phyloP scores from a whole-genome alignment of 2,329 filamentous ascomycete species.

The Colletotrichum tamarilloi region DNA sequence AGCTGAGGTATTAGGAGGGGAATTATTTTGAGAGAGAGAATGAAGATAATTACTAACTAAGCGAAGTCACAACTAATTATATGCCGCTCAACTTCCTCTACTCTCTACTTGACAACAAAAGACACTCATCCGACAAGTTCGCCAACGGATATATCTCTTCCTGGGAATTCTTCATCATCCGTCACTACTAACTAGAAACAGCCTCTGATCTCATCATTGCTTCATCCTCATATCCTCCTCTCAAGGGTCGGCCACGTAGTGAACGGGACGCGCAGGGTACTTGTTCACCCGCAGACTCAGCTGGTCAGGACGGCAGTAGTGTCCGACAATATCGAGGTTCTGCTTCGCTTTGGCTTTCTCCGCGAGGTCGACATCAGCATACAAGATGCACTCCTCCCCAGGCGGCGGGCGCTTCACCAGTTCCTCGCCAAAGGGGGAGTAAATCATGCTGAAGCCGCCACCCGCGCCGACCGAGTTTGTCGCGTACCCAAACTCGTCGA shows the following conservation, averaged over 20 bases:
- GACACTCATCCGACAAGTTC: neutral
- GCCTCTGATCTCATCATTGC: neutral
- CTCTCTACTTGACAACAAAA: neutral
- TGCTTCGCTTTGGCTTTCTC: conserved; percentile 33
- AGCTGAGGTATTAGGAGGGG: no score
- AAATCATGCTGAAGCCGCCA: conserved; percentile 46
- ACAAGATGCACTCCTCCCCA: conserved; percentile 48
- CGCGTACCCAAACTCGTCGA: conserved; percentile 35
- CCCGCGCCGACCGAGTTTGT: conserved; percentile 31
- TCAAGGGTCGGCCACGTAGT: conserved; percentile 25
- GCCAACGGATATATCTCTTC: neutral
- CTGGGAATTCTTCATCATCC: neutral
- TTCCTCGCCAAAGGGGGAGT: conserved; percentile 43
- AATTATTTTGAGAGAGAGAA: neutral
- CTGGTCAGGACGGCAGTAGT: conserved; percentile 53
- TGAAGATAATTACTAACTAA: neutral
- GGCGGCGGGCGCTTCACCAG: conserved; percentile 41
- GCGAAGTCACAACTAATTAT: neutral
- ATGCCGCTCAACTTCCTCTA: neutral
- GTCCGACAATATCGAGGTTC: conserved; percentile 38
- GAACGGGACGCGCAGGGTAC: conserved; percentile 19
- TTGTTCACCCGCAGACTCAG: conserved; percentile 38
- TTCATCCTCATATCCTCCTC: neutral
- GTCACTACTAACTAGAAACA: neutral
- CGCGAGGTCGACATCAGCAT: conserved; percentile 49